Evolutionary conservation across 129 eudicot genomes (phyloP).

Genomic region (Mikania micrantha): DNA sequence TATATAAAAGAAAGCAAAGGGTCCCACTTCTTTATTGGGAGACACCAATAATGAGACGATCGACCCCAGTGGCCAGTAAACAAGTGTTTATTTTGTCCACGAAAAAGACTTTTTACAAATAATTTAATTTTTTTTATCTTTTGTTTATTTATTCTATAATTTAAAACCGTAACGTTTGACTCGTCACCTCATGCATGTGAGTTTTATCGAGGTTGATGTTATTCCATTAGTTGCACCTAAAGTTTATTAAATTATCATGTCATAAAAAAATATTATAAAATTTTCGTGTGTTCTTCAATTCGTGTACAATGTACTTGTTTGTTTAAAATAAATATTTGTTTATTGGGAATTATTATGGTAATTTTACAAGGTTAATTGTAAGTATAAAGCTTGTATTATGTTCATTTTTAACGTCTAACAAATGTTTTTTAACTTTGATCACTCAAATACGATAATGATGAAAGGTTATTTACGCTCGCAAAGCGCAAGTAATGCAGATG

Average conservation of each 20-base stretch:
- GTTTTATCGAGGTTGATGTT: constrained; percentile 39
- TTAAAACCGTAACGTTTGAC: constrained; percentile 30
- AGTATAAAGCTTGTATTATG: background rate
- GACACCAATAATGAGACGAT: constrained; percentile 28
- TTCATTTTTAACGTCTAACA: too few species aligned
- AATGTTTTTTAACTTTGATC: too few species aligned
- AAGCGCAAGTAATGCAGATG: too few species aligned
- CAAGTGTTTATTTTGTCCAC: constrained; percentile 25
- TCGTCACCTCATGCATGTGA: constrained; percentile 33
- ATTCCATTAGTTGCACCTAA: constrained; percentile 29
- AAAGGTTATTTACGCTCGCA: too few species aligned
- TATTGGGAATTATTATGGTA: background rate
- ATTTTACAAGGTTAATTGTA: background rate
- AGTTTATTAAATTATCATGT: background rate
- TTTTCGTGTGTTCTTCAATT: background rate
- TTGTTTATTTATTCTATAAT: background rate
- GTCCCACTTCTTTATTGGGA: constrained; percentile 21
- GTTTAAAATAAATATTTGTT: background rate
- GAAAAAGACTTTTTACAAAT: constrained; percentile 7
- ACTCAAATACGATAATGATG: too few species aligned
- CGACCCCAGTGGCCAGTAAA: constrained; percentile 26
- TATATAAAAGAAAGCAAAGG: constrained; percentile 6
- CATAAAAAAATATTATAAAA: background rate
- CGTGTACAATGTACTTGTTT: background rate
- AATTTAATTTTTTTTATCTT: background rate